Base-by-base conservation (phyloP, 2,329 filamentous ascomycete species). In the Cadophora sp. region DNA sequence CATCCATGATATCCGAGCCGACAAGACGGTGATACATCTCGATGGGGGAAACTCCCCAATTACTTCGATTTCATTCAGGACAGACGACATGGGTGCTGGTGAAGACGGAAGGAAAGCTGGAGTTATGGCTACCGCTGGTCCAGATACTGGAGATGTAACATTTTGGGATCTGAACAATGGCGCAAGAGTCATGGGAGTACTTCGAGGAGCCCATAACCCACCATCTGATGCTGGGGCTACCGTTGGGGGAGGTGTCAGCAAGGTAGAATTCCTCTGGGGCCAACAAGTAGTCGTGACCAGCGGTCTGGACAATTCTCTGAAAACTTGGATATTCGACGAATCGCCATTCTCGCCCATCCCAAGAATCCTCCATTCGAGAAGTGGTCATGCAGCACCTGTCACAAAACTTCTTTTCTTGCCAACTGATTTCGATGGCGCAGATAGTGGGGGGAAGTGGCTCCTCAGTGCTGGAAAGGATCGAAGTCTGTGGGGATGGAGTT, bases 311-410 rank as follows among this genome's bases (percentile, higher is more conserved):
- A 99, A 99, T 79, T 93, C 94, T 11, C 82, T 99, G 67, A 96
- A 95, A 78, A 94, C 94, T 5, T 97, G 95, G 95, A 96, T 98
- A 68, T 97, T 97, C 73, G 95, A 98, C 75, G 91, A 96, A 78
- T 90, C 90, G 0, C 94, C 95, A 0, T 97, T 97, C 77, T 96
- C 92, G 0, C 89, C 94, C 0, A 85, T 94, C 13, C 96, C 96
- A 1, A 88, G 95, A 20, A 91, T 93, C 30, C 82, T 99, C 36
- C 96, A 99, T 79, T 87, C 88, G 3, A 87, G 96, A 71, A 94
- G 92, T 72, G 96, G 96, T 1, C 96, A 99, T 78, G 93, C 94
- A 11, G 94, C 91, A 2, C 90, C 94, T 0, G 89, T 98, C 63
- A 94, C 90, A 41, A 90, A 88, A 62, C 84, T 99, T 36, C 85